Conservation (phyloP, 2,329 filamentous ascomycete genomes). For the Hymenoscyphus salicellus region DNA sequence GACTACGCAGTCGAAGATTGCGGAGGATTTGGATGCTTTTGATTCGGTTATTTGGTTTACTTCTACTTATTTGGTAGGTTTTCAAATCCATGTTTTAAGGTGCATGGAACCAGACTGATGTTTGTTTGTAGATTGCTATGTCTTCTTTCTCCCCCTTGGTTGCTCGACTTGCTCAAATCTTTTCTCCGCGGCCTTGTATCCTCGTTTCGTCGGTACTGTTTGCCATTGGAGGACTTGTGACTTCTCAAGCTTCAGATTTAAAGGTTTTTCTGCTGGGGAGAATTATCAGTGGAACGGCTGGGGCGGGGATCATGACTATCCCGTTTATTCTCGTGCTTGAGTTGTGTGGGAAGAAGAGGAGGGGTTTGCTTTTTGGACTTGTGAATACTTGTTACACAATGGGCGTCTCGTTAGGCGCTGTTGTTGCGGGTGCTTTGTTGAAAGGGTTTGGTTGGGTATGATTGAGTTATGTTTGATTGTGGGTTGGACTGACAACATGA, state of each 20-base stretch:
- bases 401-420: constrained; percentile 68
- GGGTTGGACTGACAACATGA: constrained; percentile 11
- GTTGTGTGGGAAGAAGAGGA: constrained; percentile 61
- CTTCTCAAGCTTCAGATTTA: constrained; percentile 58
- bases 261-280: constrained; percentile 65
- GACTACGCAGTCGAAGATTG: constrained; percentile 75
- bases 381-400: constrained; percentile 71
- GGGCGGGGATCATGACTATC: constrained; percentile 69
- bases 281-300: constrained; percentile 65
- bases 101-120: neutral
- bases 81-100: neutral
- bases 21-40: constrained; percentile 71
- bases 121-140: constrained; percentile 47
- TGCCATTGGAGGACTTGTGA: constrained; percentile 61
- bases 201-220: constrained; percentile 59
- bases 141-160: constrained; percentile 63
- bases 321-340: constrained; percentile 75
- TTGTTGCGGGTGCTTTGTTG: constrained; percentile 65
- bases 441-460: constrained; percentile 67
- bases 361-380: constrained; percentile 71
- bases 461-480: constrained; percentile 8
- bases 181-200: constrained; percentile 65
- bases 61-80: constrained; percentile 62
- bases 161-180: constrained; percentile 71
- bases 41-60: constrained; percentile 77